These are phyloP conservation scores for Pseudonitzschia delicatissima DNA, from an alignment of 108 stramenopile species.

Conservation along the genomic window DNA sequence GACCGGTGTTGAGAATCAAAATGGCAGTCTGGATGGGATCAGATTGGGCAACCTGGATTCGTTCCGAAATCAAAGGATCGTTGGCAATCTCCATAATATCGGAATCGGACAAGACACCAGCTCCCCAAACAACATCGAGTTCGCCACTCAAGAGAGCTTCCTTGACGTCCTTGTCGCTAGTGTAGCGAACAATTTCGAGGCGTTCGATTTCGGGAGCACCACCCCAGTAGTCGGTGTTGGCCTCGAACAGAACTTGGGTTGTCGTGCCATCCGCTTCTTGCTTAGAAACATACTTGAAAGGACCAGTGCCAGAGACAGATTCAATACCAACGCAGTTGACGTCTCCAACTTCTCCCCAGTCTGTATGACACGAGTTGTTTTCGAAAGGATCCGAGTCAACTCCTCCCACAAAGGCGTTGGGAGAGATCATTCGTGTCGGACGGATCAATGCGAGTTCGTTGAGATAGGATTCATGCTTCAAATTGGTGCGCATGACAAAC, in stretches of 20 bases:
- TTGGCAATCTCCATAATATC: slow-evolving; percentile 18
- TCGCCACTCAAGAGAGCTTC: slow-evolving; percentile 41
- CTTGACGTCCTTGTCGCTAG: slow-evolving; percentile 36
- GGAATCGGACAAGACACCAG: slow-evolving; percentile 39
- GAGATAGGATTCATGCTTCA: slow-evolving; percentile 50
- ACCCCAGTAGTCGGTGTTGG: slow-evolving; percentile 55
- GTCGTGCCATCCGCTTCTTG: slow-evolving; percentile 16
- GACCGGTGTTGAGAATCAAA: slow-evolving; percentile 48
- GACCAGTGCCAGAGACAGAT: slow-evolving; percentile 58
- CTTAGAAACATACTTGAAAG: slow-evolving; percentile 41
- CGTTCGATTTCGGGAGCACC: slow-evolving; percentile 39
- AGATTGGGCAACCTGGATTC: slow-evolving; percentile 36
- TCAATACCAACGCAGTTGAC: slow-evolving; percentile 52
- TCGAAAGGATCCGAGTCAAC: slow-evolving; percentile 35
- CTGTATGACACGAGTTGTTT: slow-evolving; percentile 57
- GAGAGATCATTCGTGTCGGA: slow-evolving; percentile 53
- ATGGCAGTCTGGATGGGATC: slow-evolving; percentile 55
- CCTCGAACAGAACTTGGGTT: slow-evolving; percentile 40
- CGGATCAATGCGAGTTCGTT: slow-evolving; percentile 73
- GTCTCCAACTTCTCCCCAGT: slow-evolving; percentile 24
- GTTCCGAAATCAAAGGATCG: not conserved
- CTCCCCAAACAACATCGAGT: slow-evolving; percentile 46
- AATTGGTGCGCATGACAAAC: slow-evolving; percentile 44
- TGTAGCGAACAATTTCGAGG: slow-evolving; percentile 37
- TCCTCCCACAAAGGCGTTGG: slow-evolving; percentile 47